These are phyloP conservation scores for Tylopilus vinaceipallidus DNA, from an alignment of 768 basidiomycete species.

Conservation along the genomic window DNA sequence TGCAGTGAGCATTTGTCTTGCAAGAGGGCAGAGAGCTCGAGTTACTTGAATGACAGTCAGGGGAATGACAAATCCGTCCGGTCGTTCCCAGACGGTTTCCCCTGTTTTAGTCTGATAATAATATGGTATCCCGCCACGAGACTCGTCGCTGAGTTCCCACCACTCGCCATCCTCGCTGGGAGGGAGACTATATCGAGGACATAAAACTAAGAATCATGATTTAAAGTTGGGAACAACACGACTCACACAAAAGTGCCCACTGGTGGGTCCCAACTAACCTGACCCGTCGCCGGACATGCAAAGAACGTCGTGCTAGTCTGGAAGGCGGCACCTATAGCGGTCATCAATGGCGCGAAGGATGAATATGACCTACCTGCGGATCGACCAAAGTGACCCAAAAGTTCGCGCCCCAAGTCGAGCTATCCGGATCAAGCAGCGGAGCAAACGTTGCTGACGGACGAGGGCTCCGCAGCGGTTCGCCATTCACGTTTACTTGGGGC, in stretches of 20 bases:
- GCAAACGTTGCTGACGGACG: slow-evolving; percentile 30
- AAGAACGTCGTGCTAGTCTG: slow-evolving; percentile 74
- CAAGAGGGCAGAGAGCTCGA: slow-evolving; percentile 1
- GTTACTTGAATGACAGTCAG: slow-evolving; percentile 81
- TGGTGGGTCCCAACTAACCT: slow-evolving; percentile 93
- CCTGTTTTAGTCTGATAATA: slow-evolving; percentile 93
- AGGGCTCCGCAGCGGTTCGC: slow-evolving; percentile 32
- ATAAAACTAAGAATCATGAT: slow-evolving; percentile 13
- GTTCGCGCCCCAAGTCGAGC: slow-evolving; percentile 77
- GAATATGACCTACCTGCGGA: slow-evolving; percentile 64
- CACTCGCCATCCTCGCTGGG: slow-evolving; percentile 85
- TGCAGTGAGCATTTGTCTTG: slow-evolving; percentile 4
- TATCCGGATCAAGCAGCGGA: slow-evolving; percentile 29
- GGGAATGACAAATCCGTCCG: slow-evolving; percentile 86
- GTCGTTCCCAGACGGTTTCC: slow-evolving; percentile 92
- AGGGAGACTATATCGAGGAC: slow-evolving; percentile 55
- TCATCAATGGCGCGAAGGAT: slow-evolving; percentile 7
- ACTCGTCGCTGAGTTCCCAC: slow-evolving; percentile 92
- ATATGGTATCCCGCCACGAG: slow-evolving; percentile 80
- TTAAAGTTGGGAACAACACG: slow-evolving; percentile 13
- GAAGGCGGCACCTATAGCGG: slow-evolving; percentile 6
- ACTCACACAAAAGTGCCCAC: slow-evolving; percentile 84
- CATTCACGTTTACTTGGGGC: slow-evolving; percentile 36
- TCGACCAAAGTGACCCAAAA: slow-evolving; percentile 95
- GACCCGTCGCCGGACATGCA: slow-evolving; percentile 89